These are phyloP conservation scores for Viola odorata DNA, from an alignment of 345 rosid species.

Conservation along the genomic window DNA sequence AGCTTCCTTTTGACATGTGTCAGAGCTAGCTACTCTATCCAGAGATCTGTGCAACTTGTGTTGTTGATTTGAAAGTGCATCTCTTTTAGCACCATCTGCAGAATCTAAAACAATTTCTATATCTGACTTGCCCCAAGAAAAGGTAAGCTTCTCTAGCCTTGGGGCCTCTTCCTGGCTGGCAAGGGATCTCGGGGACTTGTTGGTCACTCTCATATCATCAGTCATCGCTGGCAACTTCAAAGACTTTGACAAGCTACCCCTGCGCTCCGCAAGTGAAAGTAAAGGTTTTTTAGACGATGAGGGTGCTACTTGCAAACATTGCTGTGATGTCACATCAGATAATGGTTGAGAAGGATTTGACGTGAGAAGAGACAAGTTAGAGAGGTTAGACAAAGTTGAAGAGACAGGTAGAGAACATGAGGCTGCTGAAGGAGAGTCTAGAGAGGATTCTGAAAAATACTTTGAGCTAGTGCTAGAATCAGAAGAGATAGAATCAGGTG, in stretches of 20 bases:
- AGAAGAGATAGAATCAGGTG: constrained; percentile 70
- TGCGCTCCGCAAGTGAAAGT: constrained; percentile 79
- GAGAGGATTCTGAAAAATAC: constrained; percentile 53
- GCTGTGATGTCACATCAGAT: constrained; percentile 32
- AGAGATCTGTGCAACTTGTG: constrained; percentile 31
- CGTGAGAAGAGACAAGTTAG: constrained; percentile 46
- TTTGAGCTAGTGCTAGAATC: constrained; percentile 61
- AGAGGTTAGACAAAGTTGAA: constrained; percentile 56
- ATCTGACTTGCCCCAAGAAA: constrained; percentile 36
- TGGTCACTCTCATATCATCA: constrained; percentile 39
- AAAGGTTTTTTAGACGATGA: constrained; percentile 44
- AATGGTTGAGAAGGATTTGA: constrained; percentile 36
- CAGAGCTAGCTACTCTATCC: constrained; percentile 30
- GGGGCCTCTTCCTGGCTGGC: constrained; percentile 27
- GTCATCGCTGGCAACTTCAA: constrained; percentile 60
- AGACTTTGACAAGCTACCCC: constrained; percentile 67
- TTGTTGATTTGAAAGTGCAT: constrained; percentile 21
- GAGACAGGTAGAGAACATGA: constrained; percentile 48
- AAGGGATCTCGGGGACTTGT: constrained; percentile 15
- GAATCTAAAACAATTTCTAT: constrained; percentile 53
- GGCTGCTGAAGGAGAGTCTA: constrained; percentile 62
- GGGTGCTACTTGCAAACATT: constrained; percentile 20
- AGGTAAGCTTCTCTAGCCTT: constrained; percentile 21
- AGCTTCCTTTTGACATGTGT: constrained; percentile 27
- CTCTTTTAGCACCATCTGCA: constrained; percentile 34